Percentiles rank a stretch among this genome's conserved stretches.
phyloP scores from a whole-genome alignment of 768 basidiomycete genomes.

The Kwoniella sp. region DNA sequence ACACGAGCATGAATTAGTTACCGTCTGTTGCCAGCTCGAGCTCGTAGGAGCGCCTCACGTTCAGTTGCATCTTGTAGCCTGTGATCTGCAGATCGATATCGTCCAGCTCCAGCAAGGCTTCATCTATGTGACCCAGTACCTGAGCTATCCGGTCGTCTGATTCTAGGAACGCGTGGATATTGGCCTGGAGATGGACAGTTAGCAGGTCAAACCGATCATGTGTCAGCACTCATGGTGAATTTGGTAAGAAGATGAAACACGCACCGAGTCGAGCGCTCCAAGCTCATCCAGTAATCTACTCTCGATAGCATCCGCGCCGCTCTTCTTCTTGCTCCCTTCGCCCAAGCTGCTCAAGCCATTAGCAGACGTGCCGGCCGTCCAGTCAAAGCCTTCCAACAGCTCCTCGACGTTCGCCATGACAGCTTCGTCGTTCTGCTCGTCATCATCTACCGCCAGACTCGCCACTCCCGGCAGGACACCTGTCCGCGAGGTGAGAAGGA shows the following conservation, averaged over 20 bases:
- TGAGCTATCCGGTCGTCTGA: conserved; percentile 85
- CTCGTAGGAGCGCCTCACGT: conserved; percentile 62
- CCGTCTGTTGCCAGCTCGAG: conserved; percentile 8
- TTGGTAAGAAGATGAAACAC: too few relatives aligned
- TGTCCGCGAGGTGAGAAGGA: conserved; percentile 46
- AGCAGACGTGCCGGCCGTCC: conserved; percentile 61
- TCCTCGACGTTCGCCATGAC: conserved; percentile 93
- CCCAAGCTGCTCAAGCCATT: conserved; percentile 12
- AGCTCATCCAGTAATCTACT: conserved; percentile 84
- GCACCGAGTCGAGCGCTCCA: conserved; percentile 87
- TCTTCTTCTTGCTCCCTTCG: conserved; percentile 62
- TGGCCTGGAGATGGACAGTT: conserved; percentile 66
- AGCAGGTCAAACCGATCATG: neutral
- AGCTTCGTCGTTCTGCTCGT: conserved; percentile 63
- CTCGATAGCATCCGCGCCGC: conserved; percentile 88
- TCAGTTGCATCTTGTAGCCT: conserved; percentile 94
- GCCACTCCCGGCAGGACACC: conserved; percentile 43
- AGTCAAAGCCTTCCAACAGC: conserved; percentile 98
- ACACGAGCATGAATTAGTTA: neutral
- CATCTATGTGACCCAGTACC: conserved; percentile 86
- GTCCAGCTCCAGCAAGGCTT: conserved; percentile 84
- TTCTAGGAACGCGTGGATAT: conserved; percentile 95
- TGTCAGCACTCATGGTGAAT: too few relatives aligned
- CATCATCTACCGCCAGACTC: conserved; percentile 65
- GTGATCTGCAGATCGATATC: conserved; percentile 84